These are phyloP conservation scores for Yamadazyma jaroonii DNA, from an alignment of 1,139 yeast species.

Conservation along the genomic window DNA sequence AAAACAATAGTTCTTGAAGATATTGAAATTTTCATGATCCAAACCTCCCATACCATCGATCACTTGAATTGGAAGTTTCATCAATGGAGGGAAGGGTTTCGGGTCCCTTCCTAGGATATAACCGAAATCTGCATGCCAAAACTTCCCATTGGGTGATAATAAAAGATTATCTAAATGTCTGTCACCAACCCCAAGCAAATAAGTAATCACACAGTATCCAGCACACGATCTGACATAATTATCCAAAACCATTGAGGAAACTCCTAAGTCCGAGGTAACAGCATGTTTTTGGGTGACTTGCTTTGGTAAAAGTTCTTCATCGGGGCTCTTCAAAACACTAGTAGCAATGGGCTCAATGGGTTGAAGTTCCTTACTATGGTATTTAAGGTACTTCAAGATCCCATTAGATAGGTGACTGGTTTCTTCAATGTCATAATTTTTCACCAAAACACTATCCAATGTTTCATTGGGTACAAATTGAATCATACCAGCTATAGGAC, in stretches of 20 bases:
- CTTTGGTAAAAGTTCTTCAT: conserved; percentile 3
- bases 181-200: conserved; percentile 93
- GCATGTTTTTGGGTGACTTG: conserved; percentile 25
- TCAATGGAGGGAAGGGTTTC: conserved; percentile 96
- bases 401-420: conserved; percentile 36
- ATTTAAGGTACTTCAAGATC: conserved; percentile 65
- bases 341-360: conserved; percentile 25
- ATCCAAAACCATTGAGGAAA: conserved; percentile 78
- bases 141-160: conserved; percentile 71
- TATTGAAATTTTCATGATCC: conserved; percentile 75
- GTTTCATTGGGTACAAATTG: conserved; percentile 94
- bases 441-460: conserved; percentile 70
- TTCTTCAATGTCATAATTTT: conserved; percentile 34
- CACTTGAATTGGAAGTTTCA: conserved; percentile 95
- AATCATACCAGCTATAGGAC: conserved; percentile 85
- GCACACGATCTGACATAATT: conserved; percentile 95
- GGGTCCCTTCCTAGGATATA: conserved; percentile 96
- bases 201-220: conserved; percentile 96
- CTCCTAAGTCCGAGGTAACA: conserved; percentile 62
- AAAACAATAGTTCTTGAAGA: conserved; percentile 90
- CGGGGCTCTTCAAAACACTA: conserved; percentile 23
- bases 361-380: conserved; percentile 52
- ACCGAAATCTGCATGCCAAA: conserved; percentile 97
- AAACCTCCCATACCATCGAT: conserved; percentile 98
- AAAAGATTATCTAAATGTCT: conserved; percentile 90